Evolutionary conservation across 2,329 filamentous ascomycete species (phyloP), one percentile per base, ranked within the genome.

Genomic region (Pyrenochaeta sp.): DNA sequence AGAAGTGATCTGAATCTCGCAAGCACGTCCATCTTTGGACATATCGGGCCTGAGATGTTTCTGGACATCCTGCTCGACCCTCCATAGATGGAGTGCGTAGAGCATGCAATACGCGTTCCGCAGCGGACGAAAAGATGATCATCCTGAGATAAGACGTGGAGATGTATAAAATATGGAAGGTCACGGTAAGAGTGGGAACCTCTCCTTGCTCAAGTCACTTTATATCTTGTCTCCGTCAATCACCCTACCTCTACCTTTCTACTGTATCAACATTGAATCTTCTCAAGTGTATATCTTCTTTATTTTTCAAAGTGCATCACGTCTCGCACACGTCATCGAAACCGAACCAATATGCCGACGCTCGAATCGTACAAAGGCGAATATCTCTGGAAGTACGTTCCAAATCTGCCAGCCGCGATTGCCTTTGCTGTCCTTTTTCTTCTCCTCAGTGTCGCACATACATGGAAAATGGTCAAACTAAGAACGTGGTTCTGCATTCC

Each of bases 401-500:
- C 79, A 0, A 77, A 69, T 0, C 46, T 80, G 0, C 55, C 70
- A 0, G 77, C 72, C 0, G 80, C 77, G 2, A 59, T 75, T 13
- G 63, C 78, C 4, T 80, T 81, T 45, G 60, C 68, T 7, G 48
- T 74, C 18, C 58, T 83, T 1, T 82, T 82, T 55, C 39, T 57
- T 5, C 13, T 72, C 3, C 49, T 70, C 2, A 76, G 77, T 1
- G 20, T 56, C 1, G 51, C 61, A 2, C 79, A 82, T 47, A 48
- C 54, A 1, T 76, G 63, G 45, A 71, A 72, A 18, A 67, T 80
- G 28, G 54, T 67, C 68, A 20, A 36, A 23, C 26, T 39, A 2
- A 64, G 69, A 23, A 72, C 71, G 8, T 81, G 77, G 72, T 82
- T 78, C 53, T 79, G 79, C 44, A 64, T 74, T 1, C 69, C 74